These are phyloP conservation scores for Pascua guehoae DNA, from an alignment of 1,284 basidiomycete species.

Conservation along the genomic window DNA sequence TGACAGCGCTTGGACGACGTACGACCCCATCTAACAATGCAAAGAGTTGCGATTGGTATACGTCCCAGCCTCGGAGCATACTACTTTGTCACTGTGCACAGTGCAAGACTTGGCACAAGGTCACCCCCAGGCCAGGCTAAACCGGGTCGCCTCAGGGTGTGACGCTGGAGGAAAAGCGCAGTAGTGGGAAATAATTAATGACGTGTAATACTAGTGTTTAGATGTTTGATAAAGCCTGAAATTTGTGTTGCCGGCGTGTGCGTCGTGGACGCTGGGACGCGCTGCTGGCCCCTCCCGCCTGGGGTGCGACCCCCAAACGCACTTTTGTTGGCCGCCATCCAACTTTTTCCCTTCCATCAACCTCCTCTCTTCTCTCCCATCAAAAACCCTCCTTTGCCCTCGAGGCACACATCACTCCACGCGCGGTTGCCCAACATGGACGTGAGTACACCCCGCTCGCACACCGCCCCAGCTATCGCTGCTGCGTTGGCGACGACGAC, in stretches of 20 bases:
- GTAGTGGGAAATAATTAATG: too few relatives aligned
- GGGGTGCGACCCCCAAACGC: background rate
- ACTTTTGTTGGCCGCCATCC: background rate
- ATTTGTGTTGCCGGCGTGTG: conserved; percentile 1
- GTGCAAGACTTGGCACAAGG: too few relatives aligned
- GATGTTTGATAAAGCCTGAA: background rate
- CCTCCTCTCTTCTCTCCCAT: conserved; percentile 2
- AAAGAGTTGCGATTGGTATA: too few relatives aligned
- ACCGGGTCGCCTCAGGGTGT: too few relatives aligned
- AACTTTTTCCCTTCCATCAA: conserved; percentile 12
- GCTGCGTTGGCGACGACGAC: background rate
- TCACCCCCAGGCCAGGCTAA: too few relatives aligned
- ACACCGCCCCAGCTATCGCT: background rate
- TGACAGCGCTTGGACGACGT: too few relatives aligned
- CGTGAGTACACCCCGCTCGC: conserved; percentile 10
- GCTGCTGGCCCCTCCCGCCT: background rate
- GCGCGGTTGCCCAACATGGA: conserved; percentile 17
- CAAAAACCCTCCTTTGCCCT: background rate
- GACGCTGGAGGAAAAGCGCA: too few relatives aligned
- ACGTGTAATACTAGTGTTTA: too few relatives aligned
- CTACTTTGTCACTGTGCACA: too few relatives aligned
- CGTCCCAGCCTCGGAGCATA: too few relatives aligned
- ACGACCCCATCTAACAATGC: too few relatives aligned
- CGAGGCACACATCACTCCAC: background rate
- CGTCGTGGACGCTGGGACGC: too few relatives aligned